Conservation (phyloP, 257 asterid species). For the Ocimum tenuiflorum region DNA sequence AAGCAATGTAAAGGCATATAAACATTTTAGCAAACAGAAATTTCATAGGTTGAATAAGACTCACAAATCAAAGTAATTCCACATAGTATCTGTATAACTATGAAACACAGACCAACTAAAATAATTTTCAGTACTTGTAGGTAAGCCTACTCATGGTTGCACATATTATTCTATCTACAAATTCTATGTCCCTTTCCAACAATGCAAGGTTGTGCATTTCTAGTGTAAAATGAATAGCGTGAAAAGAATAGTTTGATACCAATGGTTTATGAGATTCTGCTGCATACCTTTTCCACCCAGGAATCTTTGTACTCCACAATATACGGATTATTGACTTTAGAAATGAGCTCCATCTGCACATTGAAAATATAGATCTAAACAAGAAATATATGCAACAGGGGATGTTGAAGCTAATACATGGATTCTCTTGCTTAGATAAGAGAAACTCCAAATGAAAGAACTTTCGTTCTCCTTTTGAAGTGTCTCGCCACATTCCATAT, state of each 20-base stretch:
- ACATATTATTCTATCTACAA: background rate
- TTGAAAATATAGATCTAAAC: background rate
- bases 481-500: background rate
- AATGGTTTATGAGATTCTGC: background rate
- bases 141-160: background rate
- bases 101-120: background rate
- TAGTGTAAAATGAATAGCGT: constrained; percentile 1
- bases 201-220: background rate
- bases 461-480: background rate
- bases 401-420: background rate
- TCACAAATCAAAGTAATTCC: background rate
- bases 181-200: background rate
- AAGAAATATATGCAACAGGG: constrained; percentile 3
- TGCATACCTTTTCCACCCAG: constrained; percentile 95
- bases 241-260: background rate
- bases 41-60: background rate
- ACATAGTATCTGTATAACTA: background rate
- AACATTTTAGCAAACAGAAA: background rate
- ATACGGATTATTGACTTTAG: constrained; percentile 67
- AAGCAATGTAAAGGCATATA: background rate
- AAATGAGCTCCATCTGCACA: constrained; percentile 93
- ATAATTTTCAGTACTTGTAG: background rate
- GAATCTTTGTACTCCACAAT: constrained; percentile 98
- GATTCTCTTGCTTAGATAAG: background rate
- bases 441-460: background rate